Percentiles rank a stretch among this genome's conserved stretches.
Evolutionary conservation across 352 stramenopile genomes (phyloP).

Genomic region (Phytophthora hybrid): DNA sequence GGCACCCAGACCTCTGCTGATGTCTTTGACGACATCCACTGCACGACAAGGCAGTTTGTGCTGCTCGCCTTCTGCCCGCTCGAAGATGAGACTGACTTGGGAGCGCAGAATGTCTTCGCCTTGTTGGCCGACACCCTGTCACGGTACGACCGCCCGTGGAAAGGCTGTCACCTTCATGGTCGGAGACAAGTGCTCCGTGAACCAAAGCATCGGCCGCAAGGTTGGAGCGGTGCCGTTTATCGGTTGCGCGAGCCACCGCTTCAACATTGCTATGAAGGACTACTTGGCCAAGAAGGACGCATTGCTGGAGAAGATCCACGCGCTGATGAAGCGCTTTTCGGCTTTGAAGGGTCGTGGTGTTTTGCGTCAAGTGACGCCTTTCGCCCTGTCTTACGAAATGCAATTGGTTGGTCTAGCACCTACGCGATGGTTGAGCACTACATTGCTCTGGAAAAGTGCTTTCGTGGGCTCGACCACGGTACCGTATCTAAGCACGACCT

Average conservation of each 20-base stretch:
- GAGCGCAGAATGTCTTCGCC: neutral
- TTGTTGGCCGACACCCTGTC: neutral
- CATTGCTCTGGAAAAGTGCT: neutral
- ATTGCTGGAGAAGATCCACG: neutral
- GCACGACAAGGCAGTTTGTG: neutral
- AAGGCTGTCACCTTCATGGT: neutral
- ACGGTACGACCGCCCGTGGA: neutral
- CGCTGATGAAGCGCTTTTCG: conserved; percentile 4
- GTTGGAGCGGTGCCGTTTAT: conserved; percentile 2
- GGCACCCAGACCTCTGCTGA: too few relatives aligned
- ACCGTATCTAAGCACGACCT: neutral
- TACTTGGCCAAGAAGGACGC: neutral
- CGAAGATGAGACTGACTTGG: neutral
- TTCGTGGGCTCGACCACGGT: neutral
- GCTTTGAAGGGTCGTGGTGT: conserved; percentile 3
- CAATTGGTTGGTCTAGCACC: neutral
- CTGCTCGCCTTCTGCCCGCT: neutral
- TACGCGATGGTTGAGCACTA: conserved; percentile 9
- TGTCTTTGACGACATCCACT: neutral
- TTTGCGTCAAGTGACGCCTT: neutral
- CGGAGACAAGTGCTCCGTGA: conserved; percentile 14
- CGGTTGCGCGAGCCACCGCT: conserved; percentile 9
- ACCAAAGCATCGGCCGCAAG: neutral
- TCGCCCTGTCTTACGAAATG: conserved; percentile 5
- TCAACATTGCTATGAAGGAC: conserved; percentile 8